A percentile compares a stretch with the other conserved stretches of the same genome.
Conservation (phyloP, 176 grass and related monocot genomes). For the Coix lacrymajobi region DNA sequence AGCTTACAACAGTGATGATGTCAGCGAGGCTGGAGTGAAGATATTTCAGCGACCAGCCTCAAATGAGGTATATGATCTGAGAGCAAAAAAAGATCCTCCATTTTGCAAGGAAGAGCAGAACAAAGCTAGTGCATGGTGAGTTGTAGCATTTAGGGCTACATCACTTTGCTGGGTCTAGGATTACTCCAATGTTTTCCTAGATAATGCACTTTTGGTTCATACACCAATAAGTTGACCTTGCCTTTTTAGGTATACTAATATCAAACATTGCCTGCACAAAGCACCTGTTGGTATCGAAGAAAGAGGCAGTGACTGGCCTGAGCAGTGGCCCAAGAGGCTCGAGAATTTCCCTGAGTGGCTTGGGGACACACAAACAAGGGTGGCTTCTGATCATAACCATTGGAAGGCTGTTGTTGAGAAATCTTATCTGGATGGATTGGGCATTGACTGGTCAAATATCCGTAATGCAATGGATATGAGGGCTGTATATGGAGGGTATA, state of each 20-base stretch:
- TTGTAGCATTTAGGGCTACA: background rate
- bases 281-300: slow-evolving; percentile 81
- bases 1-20: slow-evolving; percentile 78
- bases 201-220: slow-evolving; percentile 13
- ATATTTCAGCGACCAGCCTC: slow-evolving; percentile 94
- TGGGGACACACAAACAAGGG: slow-evolving; percentile 53
- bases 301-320: slow-evolving; percentile 89
- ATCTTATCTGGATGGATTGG: slow-evolving; percentile 89
- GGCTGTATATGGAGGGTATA: slow-evolving; percentile 84
- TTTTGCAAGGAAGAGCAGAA: slow-evolving; percentile 90
- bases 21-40: slow-evolving; percentile 73
- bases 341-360: slow-evolving; percentile 82
- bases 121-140: slow-evolving; percentile 71
- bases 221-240: background rate
- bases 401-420: slow-evolving; percentile 84
- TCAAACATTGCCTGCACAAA: slow-evolving; percentile 84
- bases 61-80: slow-evolving; percentile 80
- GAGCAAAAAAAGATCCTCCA: slow-evolving; percentile 73
- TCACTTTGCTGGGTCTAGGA: background rate
- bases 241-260: slow-evolving; percentile 62
- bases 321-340: slow-evolving; percentile 93
- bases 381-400: slow-evolving; percentile 58
- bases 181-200: background rate
- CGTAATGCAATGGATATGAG: slow-evolving; percentile 93
- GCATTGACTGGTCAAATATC: slow-evolving; percentile 87